Evolutionary conservation across 371 early-diverging fungal species (phyloP).

Genomic region (Apophysomyces ossiformis): DNA sequence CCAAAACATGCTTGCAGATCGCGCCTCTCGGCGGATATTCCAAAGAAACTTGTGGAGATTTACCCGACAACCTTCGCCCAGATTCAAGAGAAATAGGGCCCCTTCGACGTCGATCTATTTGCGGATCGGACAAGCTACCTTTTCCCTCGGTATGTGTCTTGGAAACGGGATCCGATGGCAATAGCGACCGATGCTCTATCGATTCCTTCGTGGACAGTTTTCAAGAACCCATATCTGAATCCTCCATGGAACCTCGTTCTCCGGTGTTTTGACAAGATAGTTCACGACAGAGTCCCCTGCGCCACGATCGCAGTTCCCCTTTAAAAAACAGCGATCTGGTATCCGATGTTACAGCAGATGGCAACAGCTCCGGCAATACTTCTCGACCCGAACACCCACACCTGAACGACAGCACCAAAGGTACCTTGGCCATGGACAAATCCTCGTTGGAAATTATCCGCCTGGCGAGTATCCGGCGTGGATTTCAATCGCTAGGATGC

Average conservation of each 20-base stretch:
- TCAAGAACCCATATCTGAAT: slow-evolving; percentile 5
- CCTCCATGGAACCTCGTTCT: slow-evolving; percentile 20
- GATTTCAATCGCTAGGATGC: not conserved
- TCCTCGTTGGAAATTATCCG: slow-evolving; percentile 10
- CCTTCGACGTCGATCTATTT: slow-evolving; percentile 26
- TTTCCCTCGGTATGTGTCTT: slow-evolving; percentile 24
- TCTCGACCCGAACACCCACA: slow-evolving; percentile 10
- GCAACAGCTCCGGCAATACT: slow-evolving; percentile 8
- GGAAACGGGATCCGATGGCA: slow-evolving; percentile 19
- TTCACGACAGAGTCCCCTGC: not conserved
- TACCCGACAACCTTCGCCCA: slow-evolving; percentile 8
- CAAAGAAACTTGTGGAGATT: slow-evolving; percentile 26
- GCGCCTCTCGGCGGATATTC: slow-evolving; percentile 19
- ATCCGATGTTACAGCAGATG: slow-evolving; percentile 19
- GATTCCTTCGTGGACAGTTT: slow-evolving; percentile 1
- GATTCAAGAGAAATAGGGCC: slow-evolving; percentile 21
- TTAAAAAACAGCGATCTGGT: slow-evolving; percentile 25
- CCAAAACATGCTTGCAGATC: slow-evolving; percentile 20
- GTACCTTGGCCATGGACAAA: slow-evolving; percentile 13
- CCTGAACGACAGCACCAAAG: slow-evolving; percentile 11
- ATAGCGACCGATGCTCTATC: slow-evolving; percentile 6
- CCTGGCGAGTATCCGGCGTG: slow-evolving; percentile 1
- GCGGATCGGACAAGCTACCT: slow-evolving; percentile 25
- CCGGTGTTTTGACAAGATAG: not conserved
- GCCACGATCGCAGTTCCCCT: slow-evolving; percentile 10